Base-by-base conservation (phyloP, 176 grass and related monocot species). In the Themeda triandra region DNA sequence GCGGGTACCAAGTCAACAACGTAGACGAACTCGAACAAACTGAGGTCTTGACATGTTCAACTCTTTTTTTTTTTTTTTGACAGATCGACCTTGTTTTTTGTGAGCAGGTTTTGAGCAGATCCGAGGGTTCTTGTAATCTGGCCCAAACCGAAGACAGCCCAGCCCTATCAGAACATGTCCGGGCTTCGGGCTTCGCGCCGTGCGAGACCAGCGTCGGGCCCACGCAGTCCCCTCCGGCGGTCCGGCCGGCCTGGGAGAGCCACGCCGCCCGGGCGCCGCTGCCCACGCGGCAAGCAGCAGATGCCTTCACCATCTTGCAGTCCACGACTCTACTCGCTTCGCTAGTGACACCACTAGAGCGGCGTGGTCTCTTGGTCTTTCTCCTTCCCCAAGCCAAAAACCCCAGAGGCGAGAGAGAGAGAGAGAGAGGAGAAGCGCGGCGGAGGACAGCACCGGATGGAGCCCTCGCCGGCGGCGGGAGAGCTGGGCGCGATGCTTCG, bases 401-500 rank as follows among this genome's bases (percentile, higher is more conserved):
- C 67, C 78, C 78, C 19, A 17, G 36, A 77, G 42, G 58, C 69
- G 54, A 29, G 41, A 24, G 33, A 28, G 36, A 59, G 33, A 28
- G 36, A 59, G 46, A 24, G 23, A n/a, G n/a, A 33, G 36, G 30
- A 59, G 60, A 30, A 54, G 75, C 62, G 27, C 9, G n/a, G 59
- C 46, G 30, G 73, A 13, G 12, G 4, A 27, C 73, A 58, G 48
- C 18, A 54, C 42, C 23, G 14, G 71, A 92, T 82, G 92, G 90
- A 92, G 30, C 53, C 63, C 45, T 72, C 30, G 27, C 21, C 67
- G 60, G 80, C 85, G 25, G 25, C 84, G 71, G 70, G 71, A 44
- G 92, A 93, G 42, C 63, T 90, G 42, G 37, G 66, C 45, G 82
- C 84, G 37, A 29, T 98, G 84, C 80, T 93, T 29, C 73, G 64